phyloP scores from a whole-genome alignment of 129 eudicot species.

The Arctium lappa region DNA sequence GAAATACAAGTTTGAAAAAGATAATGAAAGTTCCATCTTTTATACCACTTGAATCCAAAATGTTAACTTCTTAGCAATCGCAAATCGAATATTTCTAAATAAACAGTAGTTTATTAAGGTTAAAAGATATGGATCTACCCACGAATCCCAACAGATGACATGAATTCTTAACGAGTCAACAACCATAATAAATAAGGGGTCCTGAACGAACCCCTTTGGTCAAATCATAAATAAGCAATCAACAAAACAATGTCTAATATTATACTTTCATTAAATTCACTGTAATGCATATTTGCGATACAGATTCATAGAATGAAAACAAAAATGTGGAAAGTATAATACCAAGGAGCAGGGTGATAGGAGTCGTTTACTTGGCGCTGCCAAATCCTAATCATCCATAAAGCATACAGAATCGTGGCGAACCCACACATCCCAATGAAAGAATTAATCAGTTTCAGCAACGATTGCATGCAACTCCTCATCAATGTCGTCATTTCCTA shows the following conservation, averaged over 20 bases:
- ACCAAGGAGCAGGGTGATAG: conserved; percentile 56
- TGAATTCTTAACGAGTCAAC: no score
- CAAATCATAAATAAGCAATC: not conserved
- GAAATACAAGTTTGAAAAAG: not conserved
- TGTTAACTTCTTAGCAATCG: not conserved
- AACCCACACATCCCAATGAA: conserved; percentile 54
- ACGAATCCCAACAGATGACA: not conserved
- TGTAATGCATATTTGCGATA: not conserved
- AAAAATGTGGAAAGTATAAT: not conserved
- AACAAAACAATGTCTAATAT: not conserved
- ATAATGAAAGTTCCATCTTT: not conserved
- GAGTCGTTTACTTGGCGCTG: conserved; percentile 27
- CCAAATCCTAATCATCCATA: conserved; percentile 76
- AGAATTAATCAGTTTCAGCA: conserved; percentile 63
- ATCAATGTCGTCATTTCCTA: conserved; percentile 44
- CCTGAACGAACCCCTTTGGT: not conserved
- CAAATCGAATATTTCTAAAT: not conserved
- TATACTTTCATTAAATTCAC: not conserved
- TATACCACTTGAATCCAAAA: not conserved
- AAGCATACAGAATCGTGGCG: conserved; percentile 46
- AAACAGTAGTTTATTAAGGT: not conserved
- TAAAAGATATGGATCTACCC: not conserved
- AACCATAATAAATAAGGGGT: not conserved
- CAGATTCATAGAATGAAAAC: not conserved
- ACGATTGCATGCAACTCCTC: conserved; percentile 52